Evolutionary conservation across 345 rosid genomes (phyloP).

Genomic region (Theobroma cacao): DNA sequence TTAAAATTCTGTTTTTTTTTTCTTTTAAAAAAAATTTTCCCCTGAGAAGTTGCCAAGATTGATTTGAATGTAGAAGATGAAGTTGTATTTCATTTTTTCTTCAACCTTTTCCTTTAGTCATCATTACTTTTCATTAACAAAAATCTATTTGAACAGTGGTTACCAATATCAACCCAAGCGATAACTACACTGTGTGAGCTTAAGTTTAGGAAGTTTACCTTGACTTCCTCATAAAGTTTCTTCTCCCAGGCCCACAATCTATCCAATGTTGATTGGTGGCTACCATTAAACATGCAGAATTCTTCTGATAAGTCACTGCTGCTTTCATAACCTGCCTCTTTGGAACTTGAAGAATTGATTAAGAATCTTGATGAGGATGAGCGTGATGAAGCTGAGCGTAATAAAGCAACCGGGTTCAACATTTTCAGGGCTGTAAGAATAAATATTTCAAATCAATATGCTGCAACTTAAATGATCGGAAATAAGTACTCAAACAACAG

Average conservation of each 20-base stretch:
- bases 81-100: neutral
- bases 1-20: neutral
- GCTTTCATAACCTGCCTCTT: slow-evolving; percentile 56
- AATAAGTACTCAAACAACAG: neutral
- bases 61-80: neutral
- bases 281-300: slow-evolving; percentile 51
- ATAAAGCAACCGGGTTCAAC: slow-evolving; percentile 88
- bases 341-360: slow-evolving; percentile 53
- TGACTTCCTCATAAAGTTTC: slow-evolving; percentile 92
- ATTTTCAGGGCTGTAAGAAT: slow-evolving; percentile 68
- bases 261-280: slow-evolving; percentile 88
- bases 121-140: neutral
- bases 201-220: slow-evolving; percentile 41
- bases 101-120: neutral
- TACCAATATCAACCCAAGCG: neutral
- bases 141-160: neutral
- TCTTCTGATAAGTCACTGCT: slow-evolving; percentile 59
- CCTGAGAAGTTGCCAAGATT: neutral
- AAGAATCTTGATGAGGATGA: slow-evolving; percentile 80
- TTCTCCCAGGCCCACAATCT: slow-evolving; percentile 90
- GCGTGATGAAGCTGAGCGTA: slow-evolving; percentile 90
- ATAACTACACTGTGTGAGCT: neutral
- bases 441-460: neutral
- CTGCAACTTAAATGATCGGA: neutral
- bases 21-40: too few species aligned